Evolutionary conservation across 345 rosid species (phyloP), one percentile per base, ranked within the genome.

Genomic region (Lepidium africanum): DNA sequence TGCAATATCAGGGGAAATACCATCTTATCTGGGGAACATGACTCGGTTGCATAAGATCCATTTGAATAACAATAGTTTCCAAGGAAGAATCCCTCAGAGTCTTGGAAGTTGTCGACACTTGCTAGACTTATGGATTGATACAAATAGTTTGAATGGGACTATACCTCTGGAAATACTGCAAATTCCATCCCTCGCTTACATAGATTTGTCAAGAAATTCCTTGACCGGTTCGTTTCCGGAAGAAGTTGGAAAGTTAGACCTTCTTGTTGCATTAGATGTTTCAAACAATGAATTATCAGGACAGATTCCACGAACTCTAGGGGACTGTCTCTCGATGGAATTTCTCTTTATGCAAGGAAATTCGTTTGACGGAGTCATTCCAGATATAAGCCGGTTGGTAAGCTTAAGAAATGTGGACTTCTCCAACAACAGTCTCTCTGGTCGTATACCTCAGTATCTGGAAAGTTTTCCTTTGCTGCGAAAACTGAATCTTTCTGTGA

Each of bases 1-100:
- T n/a, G 12, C 23, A 35, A 3, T 73, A 59, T 83, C 82, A 0
- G 83, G 87, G 37, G 80, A 81, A 39, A 59, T 83, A 57, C 83
- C 81, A 6, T 75, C 75, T 14, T 75, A 82, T 8, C 57, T 84
- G 36, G 84, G 79, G 47, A 84, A 76, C 61, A 61, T 79, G 45
- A 63, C 80, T 67, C 74, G 23, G 69, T 49, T 81, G 64, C 71
- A 74, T 2, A 73, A 63, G 45, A 48, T 75, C 13, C 56, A 49
- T 14, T 8, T 75, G 65, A 19, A 45, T 47, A 47, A 27, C 10
- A 83, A 83, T 41, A 71, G 43, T 32, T 40, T 79, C 36, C 17
- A 70, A 0, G 87, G 85, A 23, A 75, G 63, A 16, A 79, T 81
- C 33, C 85, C 87, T 27, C 65, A 65, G 40, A 64, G 67, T 72